Evolutionary conservation across 805 yeast species (phyloP).

Genomic region (Yamadazyma kitorensis): DNA sequence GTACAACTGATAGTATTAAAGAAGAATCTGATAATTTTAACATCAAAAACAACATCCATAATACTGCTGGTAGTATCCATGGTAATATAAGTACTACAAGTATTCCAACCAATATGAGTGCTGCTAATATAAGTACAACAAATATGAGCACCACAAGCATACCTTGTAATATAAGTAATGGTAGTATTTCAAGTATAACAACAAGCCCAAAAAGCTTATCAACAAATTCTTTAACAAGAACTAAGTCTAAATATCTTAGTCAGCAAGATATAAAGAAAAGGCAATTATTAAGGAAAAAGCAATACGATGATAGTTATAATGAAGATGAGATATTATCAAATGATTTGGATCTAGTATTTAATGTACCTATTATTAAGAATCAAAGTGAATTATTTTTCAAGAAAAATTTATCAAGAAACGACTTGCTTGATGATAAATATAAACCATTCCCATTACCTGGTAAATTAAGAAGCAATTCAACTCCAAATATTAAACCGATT

Average conservation of each 20-base stretch:
- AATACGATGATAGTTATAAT: slow-evolving; percentile 39
- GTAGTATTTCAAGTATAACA: neutral
- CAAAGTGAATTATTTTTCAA: slow-evolving; percentile 30
- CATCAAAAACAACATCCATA: too few species aligned
- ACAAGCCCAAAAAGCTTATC: slow-evolving; percentile 5
- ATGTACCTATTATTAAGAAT: slow-evolving; percentile 41
- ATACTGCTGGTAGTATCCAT: too few species aligned
- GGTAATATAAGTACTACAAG: too few species aligned
- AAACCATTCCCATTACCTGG: slow-evolving; percentile 33
- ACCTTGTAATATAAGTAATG: neutral
- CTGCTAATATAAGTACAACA: neutral
- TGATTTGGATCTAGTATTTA: slow-evolving; percentile 40
- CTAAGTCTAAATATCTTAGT: slow-evolving; percentile 33
- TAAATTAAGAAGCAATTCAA: slow-evolving; percentile 17
- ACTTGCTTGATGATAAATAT: slow-evolving; percentile 20
- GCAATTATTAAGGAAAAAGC: slow-evolving; percentile 33
- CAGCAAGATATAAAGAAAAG: slow-evolving; percentile 39
- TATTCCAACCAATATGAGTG: too few species aligned
- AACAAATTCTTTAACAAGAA: slow-evolving; percentile 23
- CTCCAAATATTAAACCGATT: slow-evolving; percentile 8
- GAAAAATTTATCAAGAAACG: slow-evolving; percentile 6
- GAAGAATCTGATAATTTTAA: too few species aligned
- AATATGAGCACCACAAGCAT: neutral
- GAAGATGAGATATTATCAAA: slow-evolving; percentile 38
- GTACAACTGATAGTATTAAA: too few species aligned